Evolutionary conservation across 306 rosid species (phyloP), one percentile per base, ranked within the genome.

Genomic region (Fragaria iinumae): DNA sequence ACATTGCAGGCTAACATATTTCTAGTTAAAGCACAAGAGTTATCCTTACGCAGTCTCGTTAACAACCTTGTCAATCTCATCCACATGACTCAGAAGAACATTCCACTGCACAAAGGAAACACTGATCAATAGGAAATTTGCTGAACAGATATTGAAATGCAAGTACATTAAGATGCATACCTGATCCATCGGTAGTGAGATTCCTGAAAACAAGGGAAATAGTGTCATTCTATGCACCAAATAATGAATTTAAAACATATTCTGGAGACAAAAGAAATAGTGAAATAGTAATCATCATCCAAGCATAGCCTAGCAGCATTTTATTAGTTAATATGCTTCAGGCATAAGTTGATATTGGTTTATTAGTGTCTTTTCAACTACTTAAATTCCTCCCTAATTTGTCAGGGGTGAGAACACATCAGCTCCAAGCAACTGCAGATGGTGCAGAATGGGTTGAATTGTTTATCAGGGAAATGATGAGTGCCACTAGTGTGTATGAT

Each of bases 401-500:
- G 25, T 48, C 84, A 92, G 98, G 83, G 80, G 59, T 68, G 90
- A 83, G 76, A 72, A 69, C 57, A 82, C 27, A 38, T 75, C 91
- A 18, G 80, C 83, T 77, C 59, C 82, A 45, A 83, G 79, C 69
- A 87, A 85, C 75, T 80, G 84, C 59, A n/a, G 91, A 90, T 78
- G 97, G 97, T 76, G 87, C 90, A 7, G 95, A 90, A 83, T 92
- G 97, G 97, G 90, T 92, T 48, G 94, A 92, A 59, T 87, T 89
- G 83, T 90, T 95, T 80, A 97, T 95, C 41, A 86, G 85, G 80
- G 97, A 95, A 82, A 88, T 95, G 91, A 83, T 76, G 89, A 77
- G 75, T 71, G 96, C 97, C 69, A 85, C 83, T 45, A 90, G 87
- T 79, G 79, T 91, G 80, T 96, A 90, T 53, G 93, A 92, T 90